Conservation (phyloP, 2,329 filamentous ascomycete species). For the Penicillium crustosum region DNA sequence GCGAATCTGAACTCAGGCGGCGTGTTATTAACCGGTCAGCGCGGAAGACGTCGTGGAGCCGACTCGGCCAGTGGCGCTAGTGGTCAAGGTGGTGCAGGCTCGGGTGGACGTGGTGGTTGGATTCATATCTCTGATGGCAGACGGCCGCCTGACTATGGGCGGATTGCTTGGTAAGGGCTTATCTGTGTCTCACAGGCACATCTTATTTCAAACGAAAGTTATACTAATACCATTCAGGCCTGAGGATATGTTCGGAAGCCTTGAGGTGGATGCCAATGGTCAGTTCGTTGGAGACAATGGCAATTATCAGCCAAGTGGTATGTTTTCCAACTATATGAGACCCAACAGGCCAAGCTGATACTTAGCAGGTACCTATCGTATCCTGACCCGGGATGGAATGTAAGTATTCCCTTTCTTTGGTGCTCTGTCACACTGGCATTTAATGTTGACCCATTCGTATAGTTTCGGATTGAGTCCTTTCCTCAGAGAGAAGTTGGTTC, state of each 20-base stretch:
- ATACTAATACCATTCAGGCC: conserved; percentile 41
- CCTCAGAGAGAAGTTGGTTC: conserved; percentile 51
- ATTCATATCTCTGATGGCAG: conserved; percentile 63
- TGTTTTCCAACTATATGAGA: neutral
- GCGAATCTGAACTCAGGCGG: conserved; percentile 54
- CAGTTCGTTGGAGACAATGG: conserved; percentile 58
- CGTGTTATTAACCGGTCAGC: conserved; percentile 45
- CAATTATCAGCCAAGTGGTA: conserved; percentile 60
- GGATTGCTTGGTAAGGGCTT: conserved; percentile 56
- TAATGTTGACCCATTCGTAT: conserved; percentile 23
- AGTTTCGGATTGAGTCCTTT: conserved; percentile 52
- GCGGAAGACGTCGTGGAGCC: conserved; percentile 36
- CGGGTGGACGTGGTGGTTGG: conserved; percentile 59
- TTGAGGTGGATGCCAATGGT: conserved; percentile 61
- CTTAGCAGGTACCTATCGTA: conserved; percentile 56
- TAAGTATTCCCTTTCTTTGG: conserved; percentile 36
- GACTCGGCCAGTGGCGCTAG: conserved; percentile 58
- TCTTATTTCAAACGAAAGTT: conserved; percentile 2
- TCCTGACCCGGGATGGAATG: conserved; percentile 61
- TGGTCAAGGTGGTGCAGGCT: conserved; percentile 59
- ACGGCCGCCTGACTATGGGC: conserved; percentile 61
- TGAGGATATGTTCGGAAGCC: conserved; percentile 65
- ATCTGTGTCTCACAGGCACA: too few relatives aligned
- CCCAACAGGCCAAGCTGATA: conserved; percentile 12
- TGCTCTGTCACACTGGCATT: neutral